Evolutionary conservation across 768 basidiomycete genomes (phyloP).

Genomic region (Termitomyces sp.): DNA sequence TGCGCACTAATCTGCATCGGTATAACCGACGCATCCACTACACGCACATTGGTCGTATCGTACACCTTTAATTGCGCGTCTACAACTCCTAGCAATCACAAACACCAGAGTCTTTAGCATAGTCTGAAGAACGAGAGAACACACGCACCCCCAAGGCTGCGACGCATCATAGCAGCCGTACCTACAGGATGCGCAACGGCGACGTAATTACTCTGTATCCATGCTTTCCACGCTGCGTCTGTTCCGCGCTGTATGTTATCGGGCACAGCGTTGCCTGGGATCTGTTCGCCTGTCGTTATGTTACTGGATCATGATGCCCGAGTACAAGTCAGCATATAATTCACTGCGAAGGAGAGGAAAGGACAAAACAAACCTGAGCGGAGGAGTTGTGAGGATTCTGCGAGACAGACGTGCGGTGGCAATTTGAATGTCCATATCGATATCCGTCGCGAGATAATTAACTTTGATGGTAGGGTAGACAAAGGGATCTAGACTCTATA

Average conservation of each 20-base stretch:
- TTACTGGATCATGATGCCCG: background rate
- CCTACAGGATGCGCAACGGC: slow-evolving; percentile 50
- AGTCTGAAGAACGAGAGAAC: background rate
- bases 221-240: slow-evolving; percentile 42
- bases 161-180: slow-evolving; percentile 18
- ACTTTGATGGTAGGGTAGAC: slow-evolving; percentile 42
- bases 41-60: slow-evolving; percentile 46
- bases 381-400: slow-evolving; percentile 11
- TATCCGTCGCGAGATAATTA: slow-evolving; percentile 48
- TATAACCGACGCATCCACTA: slow-evolving; percentile 49
- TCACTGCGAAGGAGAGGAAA: no score
- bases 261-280: slow-evolving; percentile 40
- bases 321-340: background rate
- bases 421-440: slow-evolving; percentile 49
- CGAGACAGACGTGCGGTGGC: slow-evolving; percentile 44
- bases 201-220: slow-evolving; percentile 40
- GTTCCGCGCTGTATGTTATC: slow-evolving; percentile 42
- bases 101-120: background rate
- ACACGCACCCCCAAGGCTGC: background rate
- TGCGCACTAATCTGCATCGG: slow-evolving; percentile 49
- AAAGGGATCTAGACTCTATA: slow-evolving; percentile 47
- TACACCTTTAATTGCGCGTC: slow-evolving; percentile 43
- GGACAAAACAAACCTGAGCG: background rate
- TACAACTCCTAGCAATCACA: slow-evolving; percentile 39
- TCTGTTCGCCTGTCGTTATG: slow-evolving; percentile 27